Percentiles rank a stretch among this genome's conserved stretches.
Conservation (phyloP, 805 yeast genomes). For the Spathaspora boniae region DNA sequence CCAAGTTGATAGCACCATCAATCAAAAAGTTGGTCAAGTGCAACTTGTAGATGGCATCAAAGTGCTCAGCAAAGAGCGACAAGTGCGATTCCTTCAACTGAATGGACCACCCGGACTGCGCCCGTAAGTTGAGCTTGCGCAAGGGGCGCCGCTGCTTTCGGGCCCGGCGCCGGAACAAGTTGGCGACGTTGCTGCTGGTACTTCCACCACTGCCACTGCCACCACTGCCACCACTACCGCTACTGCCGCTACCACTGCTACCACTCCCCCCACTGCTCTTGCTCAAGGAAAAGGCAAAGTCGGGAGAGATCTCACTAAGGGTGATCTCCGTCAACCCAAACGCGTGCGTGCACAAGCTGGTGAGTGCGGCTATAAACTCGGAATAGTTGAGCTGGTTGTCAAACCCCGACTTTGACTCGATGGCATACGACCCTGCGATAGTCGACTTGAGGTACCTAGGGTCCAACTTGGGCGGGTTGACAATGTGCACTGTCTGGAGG, state of each 20-base stretch:
- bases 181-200: no score
- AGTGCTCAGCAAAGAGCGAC: slow-evolving; percentile 42
- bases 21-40: slow-evolving; percentile 45
- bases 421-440: slow-evolving; percentile 36
- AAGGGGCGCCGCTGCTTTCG: slow-evolving; percentile 17
- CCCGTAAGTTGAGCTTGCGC: slow-evolving; percentile 31
- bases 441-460: slow-evolving; percentile 19
- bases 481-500: slow-evolving; percentile 23
- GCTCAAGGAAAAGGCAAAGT: slow-evolving; percentile 36
- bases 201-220: no score
- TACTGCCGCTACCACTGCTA: no score
- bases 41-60: slow-evolving; percentile 37
- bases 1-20: slow-evolving; percentile 33
- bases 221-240: no score
- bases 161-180: slow-evolving; percentile 3
- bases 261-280: slow-evolving; percentile 7
- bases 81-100: slow-evolving; percentile 46
- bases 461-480: slow-evolving; percentile 31
- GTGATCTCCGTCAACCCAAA: slow-evolving; percentile 43
- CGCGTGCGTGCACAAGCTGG: slow-evolving; percentile 38
- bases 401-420: slow-evolving; percentile 20
- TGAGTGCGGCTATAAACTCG: slow-evolving; percentile 22
- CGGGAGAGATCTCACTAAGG: slow-evolving; percentile 47
- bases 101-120: slow-evolving; percentile 51
- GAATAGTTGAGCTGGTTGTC: slow-evolving; percentile 18